A percentile compares a stretch with the other conserved stretches of the same genome.
These are phyloP conservation scores for Monosporascus sp. DNA, from an alignment of 2,329 filamentous ascomycete species.

Conservation along the genomic window DNA sequence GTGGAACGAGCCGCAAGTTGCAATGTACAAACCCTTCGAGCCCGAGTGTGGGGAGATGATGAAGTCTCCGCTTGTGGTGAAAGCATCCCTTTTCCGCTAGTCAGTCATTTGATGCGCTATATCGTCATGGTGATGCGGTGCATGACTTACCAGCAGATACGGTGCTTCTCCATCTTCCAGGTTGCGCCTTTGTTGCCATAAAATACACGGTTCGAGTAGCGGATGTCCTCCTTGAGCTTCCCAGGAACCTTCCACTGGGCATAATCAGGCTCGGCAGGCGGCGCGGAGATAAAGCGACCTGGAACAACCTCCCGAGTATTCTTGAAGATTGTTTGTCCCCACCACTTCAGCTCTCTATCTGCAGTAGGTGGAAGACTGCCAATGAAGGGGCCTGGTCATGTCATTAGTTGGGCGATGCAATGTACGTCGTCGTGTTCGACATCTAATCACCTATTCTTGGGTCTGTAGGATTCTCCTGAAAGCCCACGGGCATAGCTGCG, in stretches of 20 bases:
- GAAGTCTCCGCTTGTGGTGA: constrained; percentile 54
- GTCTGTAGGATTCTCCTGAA: constrained; percentile 29
- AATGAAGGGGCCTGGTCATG: constrained; percentile 44
- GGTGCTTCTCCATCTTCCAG: constrained; percentile 55
- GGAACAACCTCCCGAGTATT: constrained; percentile 49
- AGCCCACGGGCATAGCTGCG: constrained; percentile 44
- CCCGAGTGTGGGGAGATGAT: constrained; percentile 51
- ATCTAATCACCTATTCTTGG: constrained; percentile 32
- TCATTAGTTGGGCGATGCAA: constrained; percentile 20
- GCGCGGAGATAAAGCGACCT: constrained; percentile 49
- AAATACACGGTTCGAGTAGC: constrained; percentile 48
- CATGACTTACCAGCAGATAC: constrained; percentile 56
- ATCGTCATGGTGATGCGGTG: too few species aligned
- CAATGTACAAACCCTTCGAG: constrained; percentile 50
- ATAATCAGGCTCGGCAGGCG: constrained; percentile 51
- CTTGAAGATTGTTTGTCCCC: constrained; percentile 53
- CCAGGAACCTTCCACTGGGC: constrained; percentile 29
- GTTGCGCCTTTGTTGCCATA: constrained; percentile 49
- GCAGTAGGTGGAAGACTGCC: constrained; percentile 51
- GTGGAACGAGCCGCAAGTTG: constrained; percentile 59
- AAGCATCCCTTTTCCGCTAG: constrained; percentile 51
- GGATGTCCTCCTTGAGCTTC: constrained; percentile 52
- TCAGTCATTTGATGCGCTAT: constrained; percentile 31
- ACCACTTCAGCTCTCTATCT: constrained; percentile 49
- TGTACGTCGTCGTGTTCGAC: constrained; percentile 27